Conservation (phyloP, 371 early-diverging fungal species). For the Syncephalastrum racemosum region DNA sequence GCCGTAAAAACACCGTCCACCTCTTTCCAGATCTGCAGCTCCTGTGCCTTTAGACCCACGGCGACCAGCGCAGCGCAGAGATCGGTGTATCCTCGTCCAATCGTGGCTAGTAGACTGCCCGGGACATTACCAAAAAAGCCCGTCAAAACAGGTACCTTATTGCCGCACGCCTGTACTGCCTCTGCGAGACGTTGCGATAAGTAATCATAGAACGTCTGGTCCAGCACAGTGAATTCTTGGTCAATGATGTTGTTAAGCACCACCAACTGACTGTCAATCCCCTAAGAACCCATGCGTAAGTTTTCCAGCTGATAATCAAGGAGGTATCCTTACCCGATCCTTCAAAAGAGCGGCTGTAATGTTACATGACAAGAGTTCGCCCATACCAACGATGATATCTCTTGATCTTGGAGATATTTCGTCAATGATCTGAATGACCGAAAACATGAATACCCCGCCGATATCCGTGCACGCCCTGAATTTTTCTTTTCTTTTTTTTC, state of each 20-base stretch:
- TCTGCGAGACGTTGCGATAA: constrained; percentile 66
- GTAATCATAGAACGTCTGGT: constrained; percentile 92
- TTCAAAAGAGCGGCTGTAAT: constrained; percentile 82
- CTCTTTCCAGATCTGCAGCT: constrained; percentile 98
- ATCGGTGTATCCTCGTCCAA: constrained; percentile 98
- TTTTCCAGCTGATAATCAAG: neutral
- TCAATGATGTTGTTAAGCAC: constrained; percentile 82
- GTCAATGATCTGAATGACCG: constrained; percentile 73
- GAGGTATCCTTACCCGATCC: constrained; percentile 45
- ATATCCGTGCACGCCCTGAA: neutral
- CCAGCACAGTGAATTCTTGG: constrained; percentile 68
- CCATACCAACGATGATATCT: constrained; percentile 94
- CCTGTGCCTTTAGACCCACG: constrained; percentile 81
- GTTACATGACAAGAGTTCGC: constrained; percentile 90
- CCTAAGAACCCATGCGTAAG: constrained; percentile 33
- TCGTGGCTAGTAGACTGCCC: constrained; percentile 84
- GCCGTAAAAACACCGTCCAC: constrained; percentile 99
- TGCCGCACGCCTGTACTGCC: constrained; percentile 59
- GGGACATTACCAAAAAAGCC: constrained; percentile 97
- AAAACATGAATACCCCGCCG: neutral
- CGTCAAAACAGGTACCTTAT: constrained; percentile 85
- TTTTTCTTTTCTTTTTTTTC: no score
- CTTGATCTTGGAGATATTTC: constrained; percentile 96
- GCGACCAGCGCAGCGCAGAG: constrained; percentile 95
- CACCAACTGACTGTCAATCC: constrained; percentile 81